Percentiles rank a stretch among this genome's conserved stretches.
phyloP scores from a whole-genome alignment of 306 rosid species.

The Trifolium subterraneum region DNA sequence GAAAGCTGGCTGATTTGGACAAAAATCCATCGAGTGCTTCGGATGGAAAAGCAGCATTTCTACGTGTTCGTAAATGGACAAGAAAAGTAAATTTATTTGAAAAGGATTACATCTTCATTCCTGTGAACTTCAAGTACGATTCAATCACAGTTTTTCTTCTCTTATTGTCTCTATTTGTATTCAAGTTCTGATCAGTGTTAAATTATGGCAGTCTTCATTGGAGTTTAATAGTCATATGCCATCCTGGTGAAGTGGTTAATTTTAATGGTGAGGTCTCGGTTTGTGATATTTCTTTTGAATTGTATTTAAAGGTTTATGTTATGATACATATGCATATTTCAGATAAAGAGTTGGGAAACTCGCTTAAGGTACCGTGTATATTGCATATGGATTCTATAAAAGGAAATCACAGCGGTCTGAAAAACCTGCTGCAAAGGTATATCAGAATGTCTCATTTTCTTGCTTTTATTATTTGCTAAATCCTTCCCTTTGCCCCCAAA shows the following conservation, averaged over 20 bases:
- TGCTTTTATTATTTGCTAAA: slow-evolving; percentile 1
- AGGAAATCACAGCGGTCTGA: slow-evolving; percentile 88
- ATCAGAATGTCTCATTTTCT: slow-evolving; percentile 17
- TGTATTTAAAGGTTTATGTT: slow-evolving; percentile 36
- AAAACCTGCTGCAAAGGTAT: slow-evolving; percentile 92
- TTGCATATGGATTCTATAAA: slow-evolving; percentile 98
- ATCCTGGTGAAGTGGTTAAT: slow-evolving; percentile 82
- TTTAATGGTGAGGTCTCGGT: slow-evolving; percentile 62
- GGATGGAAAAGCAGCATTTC: slow-evolving; percentile 91
- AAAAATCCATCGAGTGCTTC: slow-evolving; percentile 92
- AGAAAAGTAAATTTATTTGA: slow-evolving; percentile 86
- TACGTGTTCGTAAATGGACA: slow-evolving; percentile 97
- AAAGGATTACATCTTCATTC: slow-evolving; percentile 93
- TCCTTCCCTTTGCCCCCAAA: background rate
- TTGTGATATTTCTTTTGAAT: slow-evolving; percentile 25
- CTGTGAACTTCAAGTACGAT: slow-evolving; percentile 89
- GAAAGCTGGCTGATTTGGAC: slow-evolving; percentile 95
- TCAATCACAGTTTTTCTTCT: slow-evolving; percentile 30
- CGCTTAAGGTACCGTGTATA: slow-evolving; percentile 76
- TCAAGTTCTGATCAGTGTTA: slow-evolving; percentile 42
- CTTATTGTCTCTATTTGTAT: slow-evolving; percentile 40
- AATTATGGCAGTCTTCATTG: slow-evolving; percentile 78
- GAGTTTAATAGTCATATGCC: slow-evolving; percentile 92
- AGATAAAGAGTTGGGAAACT: slow-evolving; percentile 62
- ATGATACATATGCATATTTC: slow-evolving; percentile 38